Conservation (phyloP, 495 filamentous ascomycete genomes). For the Xanthoparmelia taractica region DNA sequence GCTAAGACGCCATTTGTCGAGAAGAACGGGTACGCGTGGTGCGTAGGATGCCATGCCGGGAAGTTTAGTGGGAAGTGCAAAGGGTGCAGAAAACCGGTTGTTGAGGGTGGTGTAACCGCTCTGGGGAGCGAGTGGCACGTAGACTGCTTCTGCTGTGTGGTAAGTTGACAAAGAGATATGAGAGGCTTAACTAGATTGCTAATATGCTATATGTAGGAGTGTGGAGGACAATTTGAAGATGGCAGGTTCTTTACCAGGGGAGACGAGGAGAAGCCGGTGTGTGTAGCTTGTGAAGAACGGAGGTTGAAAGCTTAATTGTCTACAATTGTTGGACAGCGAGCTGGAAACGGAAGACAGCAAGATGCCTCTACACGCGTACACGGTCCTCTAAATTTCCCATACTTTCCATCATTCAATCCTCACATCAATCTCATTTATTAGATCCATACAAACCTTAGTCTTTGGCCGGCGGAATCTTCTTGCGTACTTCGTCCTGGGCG, state of each 20-base stretch:
- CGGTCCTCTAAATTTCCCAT: not conserved
- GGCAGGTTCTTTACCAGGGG: conserved; percentile 58
- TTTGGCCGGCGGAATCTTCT: not conserved
- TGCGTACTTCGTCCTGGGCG: not conserved
- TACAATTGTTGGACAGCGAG: not conserved
- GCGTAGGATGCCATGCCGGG: conserved; percentile 83
- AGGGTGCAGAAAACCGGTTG: conserved; percentile 75
- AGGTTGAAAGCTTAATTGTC: conserved; percentile 48
- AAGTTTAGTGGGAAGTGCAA: conserved; percentile 80
- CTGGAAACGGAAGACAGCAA: not conserved
- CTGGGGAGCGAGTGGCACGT: conserved; percentile 92
- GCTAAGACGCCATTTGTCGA: conserved; percentile 81
- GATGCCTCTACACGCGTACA: not conserved
- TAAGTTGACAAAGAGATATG: conserved; percentile 26
- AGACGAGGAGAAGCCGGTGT: conserved; percentile 51
- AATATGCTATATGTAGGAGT: conserved; percentile 41
- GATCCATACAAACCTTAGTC: too few species aligned
- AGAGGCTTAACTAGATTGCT: not conserved
- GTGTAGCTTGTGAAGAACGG: conserved; percentile 56
- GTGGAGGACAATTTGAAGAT: conserved; percentile 52
- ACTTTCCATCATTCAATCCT: not conserved
- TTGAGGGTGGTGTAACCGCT: conserved; percentile 78
- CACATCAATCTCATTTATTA: not conserved
- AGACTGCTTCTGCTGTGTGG: conserved; percentile 75
- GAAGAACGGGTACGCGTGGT: conserved; percentile 99